Conservation (phyloP, 2,329 filamentous ascomycete genomes). For the Colletotrichum ledebouriae region DNA sequence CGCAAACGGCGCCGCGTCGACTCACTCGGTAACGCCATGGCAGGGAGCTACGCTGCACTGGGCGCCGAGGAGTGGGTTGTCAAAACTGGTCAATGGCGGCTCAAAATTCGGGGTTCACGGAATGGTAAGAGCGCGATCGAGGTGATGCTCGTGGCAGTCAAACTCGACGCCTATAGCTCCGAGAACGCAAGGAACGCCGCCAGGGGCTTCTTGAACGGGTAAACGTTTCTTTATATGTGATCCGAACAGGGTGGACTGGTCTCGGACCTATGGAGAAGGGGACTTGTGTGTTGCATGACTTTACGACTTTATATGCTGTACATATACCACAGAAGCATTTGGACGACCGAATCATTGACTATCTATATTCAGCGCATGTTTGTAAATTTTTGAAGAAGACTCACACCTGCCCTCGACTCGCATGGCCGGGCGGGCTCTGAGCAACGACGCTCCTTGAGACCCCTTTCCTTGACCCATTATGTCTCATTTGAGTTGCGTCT, state of each 20-base stretch:
- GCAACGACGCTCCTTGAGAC: no score
- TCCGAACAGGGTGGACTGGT: background rate
- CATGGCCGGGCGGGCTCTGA: no score
- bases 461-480: no score
- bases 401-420: no score
- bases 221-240: background rate
- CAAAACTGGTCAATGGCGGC: conserved; percentile 77
- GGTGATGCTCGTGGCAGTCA: conserved; percentile 81
- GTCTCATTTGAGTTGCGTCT: no score
- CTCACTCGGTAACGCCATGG: conserved; percentile 42
- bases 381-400: no score
- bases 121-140: conserved; percentile 71
- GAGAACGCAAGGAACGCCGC: conserved; percentile 76
- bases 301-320: conserved; percentile 32
- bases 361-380: no score
- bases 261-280: background rate
- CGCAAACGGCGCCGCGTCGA: conserved; percentile 63
- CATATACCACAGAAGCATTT: conserved; percentile 16
- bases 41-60: conserved; percentile 41
- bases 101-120: conserved; percentile 70
- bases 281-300: conserved; percentile 16
- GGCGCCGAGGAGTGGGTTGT: conserved; percentile 71
- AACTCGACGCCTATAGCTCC: conserved; percentile 78
- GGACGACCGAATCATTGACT: background rate
- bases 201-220: conserved; percentile 70